These are phyloP conservation scores for Aspergillus coremiiformis DNA, from an alignment of 495 filamentous ascomycete genomes.

Conservation along the genomic window DNA sequence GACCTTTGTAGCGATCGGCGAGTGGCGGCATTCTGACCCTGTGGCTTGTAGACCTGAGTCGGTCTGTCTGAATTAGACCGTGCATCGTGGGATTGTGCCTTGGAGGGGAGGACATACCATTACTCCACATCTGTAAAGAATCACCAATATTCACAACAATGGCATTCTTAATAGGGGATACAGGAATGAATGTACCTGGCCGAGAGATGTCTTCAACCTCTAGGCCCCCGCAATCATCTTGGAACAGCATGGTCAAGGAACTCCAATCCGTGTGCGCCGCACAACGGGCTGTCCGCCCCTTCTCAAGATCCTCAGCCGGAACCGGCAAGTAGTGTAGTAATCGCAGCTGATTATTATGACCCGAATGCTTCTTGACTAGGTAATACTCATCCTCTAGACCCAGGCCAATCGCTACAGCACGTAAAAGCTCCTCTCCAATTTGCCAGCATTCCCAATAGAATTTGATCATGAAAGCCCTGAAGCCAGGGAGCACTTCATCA, in stretches of 20 bases:
- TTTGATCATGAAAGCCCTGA: conserved; percentile 48
- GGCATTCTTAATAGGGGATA: conserved; percentile 40
- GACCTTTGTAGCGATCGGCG: conserved; percentile 26
- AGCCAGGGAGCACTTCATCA: conserved; percentile 50
- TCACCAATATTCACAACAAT: conserved; percentile 55
- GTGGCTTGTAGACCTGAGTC: conserved; percentile 49
- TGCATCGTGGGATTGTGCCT: neutral
- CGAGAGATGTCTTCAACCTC: conserved; percentile 49
- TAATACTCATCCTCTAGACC: conserved; percentile 41
- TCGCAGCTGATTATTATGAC: conserved; percentile 55
- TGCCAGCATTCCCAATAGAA: conserved; percentile 50
- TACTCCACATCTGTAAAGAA: conserved; percentile 55
- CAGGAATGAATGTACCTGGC: conserved; percentile 46
- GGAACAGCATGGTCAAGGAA: conserved; percentile 45
- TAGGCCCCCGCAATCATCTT: conserved; percentile 46
- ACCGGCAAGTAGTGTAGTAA: conserved; percentile 60
- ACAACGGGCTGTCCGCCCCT: conserved; percentile 42
- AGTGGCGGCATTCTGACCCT: conserved; percentile 42
- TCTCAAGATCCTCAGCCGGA: conserved; percentile 38
- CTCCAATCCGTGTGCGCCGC: conserved; percentile 48
- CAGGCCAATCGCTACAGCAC: conserved; percentile 48
- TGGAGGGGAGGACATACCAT: conserved; percentile 31
- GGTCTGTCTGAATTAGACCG: conserved; percentile 26
- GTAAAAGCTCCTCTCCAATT: conserved; percentile 40
- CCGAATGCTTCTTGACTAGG: conserved; percentile 47